phyloP scores from a whole-genome alignment of 805 yeast species.

The Groenewaldozyma tartarivorans region DNA sequence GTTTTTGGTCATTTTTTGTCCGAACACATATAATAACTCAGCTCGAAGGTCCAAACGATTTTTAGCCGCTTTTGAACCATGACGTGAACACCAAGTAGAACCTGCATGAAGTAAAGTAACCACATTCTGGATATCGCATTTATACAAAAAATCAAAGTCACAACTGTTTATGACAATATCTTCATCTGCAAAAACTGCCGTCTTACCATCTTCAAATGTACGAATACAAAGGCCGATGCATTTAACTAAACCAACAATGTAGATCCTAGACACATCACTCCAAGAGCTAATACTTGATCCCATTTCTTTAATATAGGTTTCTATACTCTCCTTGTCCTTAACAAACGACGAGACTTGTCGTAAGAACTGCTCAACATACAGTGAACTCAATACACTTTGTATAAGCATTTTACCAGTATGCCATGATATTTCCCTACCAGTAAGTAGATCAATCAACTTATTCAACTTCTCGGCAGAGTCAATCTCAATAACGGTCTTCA shows the following conservation, averaged over 20 bases:
- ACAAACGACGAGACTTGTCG: slow-evolving; percentile 17
- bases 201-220: slow-evolving; percentile 12
- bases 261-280: slow-evolving; percentile 16
- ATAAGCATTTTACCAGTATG: slow-evolving; percentile 61
- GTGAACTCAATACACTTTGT: slow-evolving; percentile 68
- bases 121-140: slow-evolving; percentile 14
- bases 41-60: slow-evolving; percentile 3
- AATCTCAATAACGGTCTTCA: slow-evolving; percentile 32
- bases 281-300: slow-evolving; percentile 8
- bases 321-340: slow-evolving; percentile 3
- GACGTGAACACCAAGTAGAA: slow-evolving; percentile 34
- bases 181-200: slow-evolving; percentile 25
- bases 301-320: slow-evolving; percentile 5
- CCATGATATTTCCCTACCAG: slow-evolving; percentile 61
- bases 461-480: slow-evolving; percentile 34
- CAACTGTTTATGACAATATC: slow-evolving; percentile 37
- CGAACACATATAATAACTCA: slow-evolving; percentile 19
- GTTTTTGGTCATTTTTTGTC: slow-evolving; percentile 8
- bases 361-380: slow-evolving; percentile 57
- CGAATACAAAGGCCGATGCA: slow-evolving; percentile 14
- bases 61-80: neutral
- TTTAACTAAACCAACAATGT: slow-evolving; percentile 21
- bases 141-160: slow-evolving; percentile 38
- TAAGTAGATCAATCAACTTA: slow-evolving; percentile 44
- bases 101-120: slow-evolving; percentile 20